Conservation (phyloP, 2,329 filamentous ascomycete species). For the Niveomyces coronatus region DNA sequence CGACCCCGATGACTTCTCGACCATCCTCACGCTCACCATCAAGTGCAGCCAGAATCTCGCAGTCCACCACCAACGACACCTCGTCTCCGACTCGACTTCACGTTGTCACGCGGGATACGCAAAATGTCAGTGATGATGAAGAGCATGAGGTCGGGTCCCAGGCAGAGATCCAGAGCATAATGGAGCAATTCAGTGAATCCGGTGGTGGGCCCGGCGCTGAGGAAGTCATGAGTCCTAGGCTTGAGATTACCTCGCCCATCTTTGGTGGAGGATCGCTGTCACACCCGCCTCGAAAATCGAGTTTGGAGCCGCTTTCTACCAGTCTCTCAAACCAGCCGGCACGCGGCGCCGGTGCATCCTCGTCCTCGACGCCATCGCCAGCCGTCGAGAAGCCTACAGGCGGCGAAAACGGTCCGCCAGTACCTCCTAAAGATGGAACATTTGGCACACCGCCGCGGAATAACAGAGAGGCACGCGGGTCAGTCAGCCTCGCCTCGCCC, state of each 20-base stretch:
- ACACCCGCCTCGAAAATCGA: constrained; percentile 77
- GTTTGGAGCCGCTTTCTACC: constrained; percentile 56
- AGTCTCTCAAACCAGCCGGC: constrained; percentile 26
- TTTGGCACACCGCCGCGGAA: constrained; percentile 26
- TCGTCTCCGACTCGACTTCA: constrained; percentile 41
- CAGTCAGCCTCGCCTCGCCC: constrained; percentile 22
- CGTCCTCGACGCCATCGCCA: constrained; percentile 26
- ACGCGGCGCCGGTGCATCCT: constrained; percentile 34
- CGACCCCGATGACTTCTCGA: constrained; percentile 44
- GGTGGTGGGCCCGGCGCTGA: constrained; percentile 61
- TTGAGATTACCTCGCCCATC: constrained; percentile 74
- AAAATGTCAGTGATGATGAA: constrained; percentile 50
- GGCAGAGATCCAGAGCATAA: constrained; percentile 91
- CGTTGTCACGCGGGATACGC: constrained; percentile 46
- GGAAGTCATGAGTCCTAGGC: constrained; percentile 83
- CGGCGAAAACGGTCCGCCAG: constrained; percentile 43
- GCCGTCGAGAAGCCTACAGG: constrained; percentile 23
- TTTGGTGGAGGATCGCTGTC: constrained; percentile 49
- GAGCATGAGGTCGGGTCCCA: constrained; percentile 59
- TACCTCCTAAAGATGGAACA: constrained; percentile 50
- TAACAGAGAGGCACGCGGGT: constrained; percentile 27
- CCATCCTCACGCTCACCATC: constrained; percentile 50
- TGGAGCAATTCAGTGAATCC: constrained; percentile 84
- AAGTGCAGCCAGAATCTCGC: constrained; percentile 40
- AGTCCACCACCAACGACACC: constrained; percentile 29